Base-by-base conservation (phyloP, 306 rosid genomes). In the Trifolium subterraneum region DNA sequence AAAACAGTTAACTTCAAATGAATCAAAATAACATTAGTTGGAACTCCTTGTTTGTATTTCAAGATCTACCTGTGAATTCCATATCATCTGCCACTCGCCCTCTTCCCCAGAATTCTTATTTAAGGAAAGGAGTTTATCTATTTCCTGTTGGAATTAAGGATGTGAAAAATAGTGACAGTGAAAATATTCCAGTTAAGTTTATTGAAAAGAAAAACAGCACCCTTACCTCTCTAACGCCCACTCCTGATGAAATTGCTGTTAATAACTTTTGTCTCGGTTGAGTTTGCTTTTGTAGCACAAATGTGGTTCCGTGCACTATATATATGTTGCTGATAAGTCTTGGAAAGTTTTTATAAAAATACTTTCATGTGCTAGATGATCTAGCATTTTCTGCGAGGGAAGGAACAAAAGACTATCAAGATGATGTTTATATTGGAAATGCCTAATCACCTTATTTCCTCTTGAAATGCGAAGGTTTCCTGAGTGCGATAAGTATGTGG, bases 251-350 rank as follows among this genome's bases (percentile, higher is more conserved):
- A 79, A 94, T 82, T 33, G 96, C 85, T 54, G 94, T 75, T 70
- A 94, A 77, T 75, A 94, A 73, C 62, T 79, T 87, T 79, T 94
- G 96, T 84, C 96, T 94, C 0, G 89, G 89, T 82, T 81, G 92
- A 20, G 89, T 82, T 79, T 87, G 87, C 96, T 94, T 94, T 79
- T 88, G 98, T 76, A 88, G 82, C 77, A 94, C 97, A 78, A 94
- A 94, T 56, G 96, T 91, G 78, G 98, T 94, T 86, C 99, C 96
- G 97, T 92, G 97, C 96, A 90, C 97, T 88, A 94, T 69, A 85
- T 71, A 84, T 77, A 79, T 72, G 84, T 74, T 85, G 80, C 84
- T 78, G 79, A 76, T 73, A 70, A 80, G 73, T 56, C 81, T 91
- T 73, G 90, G 89, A 77, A 58, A 68, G 64, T 60, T 25, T 35